Percentiles rank a stretch among this genome's conserved stretches.
phyloP scores from a whole-genome alignment of 2,329 filamentous ascomycete genomes.

The Alternaria atra region DNA sequence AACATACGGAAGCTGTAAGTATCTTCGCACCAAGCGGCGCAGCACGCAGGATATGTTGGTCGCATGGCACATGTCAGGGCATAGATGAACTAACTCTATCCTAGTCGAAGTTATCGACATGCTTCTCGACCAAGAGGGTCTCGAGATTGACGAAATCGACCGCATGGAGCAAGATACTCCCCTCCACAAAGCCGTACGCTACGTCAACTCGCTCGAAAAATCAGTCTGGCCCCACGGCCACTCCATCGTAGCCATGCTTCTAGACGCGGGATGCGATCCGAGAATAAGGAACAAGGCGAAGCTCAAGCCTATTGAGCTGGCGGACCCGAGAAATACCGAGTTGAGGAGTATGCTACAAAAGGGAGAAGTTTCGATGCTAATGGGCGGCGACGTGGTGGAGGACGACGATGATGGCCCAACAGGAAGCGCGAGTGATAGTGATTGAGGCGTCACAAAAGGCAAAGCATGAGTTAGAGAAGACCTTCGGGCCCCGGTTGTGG shows the following conservation, averaged over 20 bases:
- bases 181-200: slow-evolving; percentile 80
- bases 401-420: slow-evolving; percentile 59
- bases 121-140: slow-evolving; percentile 82
- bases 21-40: neutral
- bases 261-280: slow-evolving; percentile 77
- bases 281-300: slow-evolving; percentile 75
- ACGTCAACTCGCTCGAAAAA: slow-evolving; percentile 73
- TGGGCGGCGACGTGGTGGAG: slow-evolving; percentile 59
- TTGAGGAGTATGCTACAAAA: slow-evolving; percentile 71
- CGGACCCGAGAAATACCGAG: slow-evolving; percentile 73
- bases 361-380: slow-evolving; percentile 71
- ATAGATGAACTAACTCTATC: slow-evolving; percentile 10
- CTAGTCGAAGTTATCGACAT: slow-evolving; percentile 81
- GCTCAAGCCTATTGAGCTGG: slow-evolving; percentile 75
- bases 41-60: neutral
- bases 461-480: neutral
- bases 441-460: slow-evolving; percentile 30
- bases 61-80: neutral
- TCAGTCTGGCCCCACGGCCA: slow-evolving; percentile 72
- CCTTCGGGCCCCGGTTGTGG: neutral
- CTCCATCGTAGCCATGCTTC: slow-evolving; percentile 78
- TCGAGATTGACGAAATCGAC: slow-evolving; percentile 84
- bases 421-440: slow-evolving; percentile 60
- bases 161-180: slow-evolving; percentile 78
- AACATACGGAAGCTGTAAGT: slow-evolving; percentile 82